Percentiles rank a stretch among this genome's conserved stretches.
phyloP scores from a whole-genome alignment of 345 rosid genomes.

The Citrus cavaleriei region DNA sequence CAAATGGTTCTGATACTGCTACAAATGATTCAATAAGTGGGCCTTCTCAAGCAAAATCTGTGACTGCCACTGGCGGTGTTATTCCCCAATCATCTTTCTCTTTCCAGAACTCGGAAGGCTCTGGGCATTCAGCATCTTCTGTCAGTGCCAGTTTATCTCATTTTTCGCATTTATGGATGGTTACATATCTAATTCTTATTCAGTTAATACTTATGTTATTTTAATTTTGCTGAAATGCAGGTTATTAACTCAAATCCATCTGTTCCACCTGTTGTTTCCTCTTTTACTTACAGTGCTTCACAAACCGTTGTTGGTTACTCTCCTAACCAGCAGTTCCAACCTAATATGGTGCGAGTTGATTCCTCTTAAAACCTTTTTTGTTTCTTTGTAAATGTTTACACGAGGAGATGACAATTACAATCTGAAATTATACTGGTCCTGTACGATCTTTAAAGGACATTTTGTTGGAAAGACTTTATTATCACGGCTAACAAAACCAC shows the following conservation, averaged over 20 bases:
- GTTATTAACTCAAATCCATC: slow-evolving; percentile 14
- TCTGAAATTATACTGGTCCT: background rate
- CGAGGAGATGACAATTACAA: background rate
- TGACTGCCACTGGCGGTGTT: slow-evolving; percentile 14
- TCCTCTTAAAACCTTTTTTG: background rate
- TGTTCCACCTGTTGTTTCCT: slow-evolving; percentile 2
- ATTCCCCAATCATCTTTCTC: slow-evolving; percentile 26
- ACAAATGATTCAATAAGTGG: slow-evolving; percentile 13
- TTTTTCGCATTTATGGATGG: background rate
- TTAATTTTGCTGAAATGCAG: slow-evolving; percentile 12
- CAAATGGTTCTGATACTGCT: slow-evolving; percentile 5
- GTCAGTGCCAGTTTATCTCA: slow-evolving; percentile 11
- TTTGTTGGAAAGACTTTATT: background rate
- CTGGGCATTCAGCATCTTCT: background rate
- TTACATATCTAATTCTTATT: background rate
- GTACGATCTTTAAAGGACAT: background rate
- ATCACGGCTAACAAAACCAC: background rate
- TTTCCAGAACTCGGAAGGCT: slow-evolving; percentile 10
- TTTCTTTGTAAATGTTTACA: background rate
- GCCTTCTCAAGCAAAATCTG: slow-evolving; percentile 15
- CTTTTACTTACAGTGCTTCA: slow-evolving; percentile 18
- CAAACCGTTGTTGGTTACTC: slow-evolving; percentile 17
- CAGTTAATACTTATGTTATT: background rate
- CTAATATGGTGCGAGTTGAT: slow-evolving; percentile 25
- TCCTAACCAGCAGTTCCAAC: slow-evolving; percentile 13